phyloP scores from a whole-genome alignment of 305 asterid genomes.

The Fraxinus baroniana region DNA sequence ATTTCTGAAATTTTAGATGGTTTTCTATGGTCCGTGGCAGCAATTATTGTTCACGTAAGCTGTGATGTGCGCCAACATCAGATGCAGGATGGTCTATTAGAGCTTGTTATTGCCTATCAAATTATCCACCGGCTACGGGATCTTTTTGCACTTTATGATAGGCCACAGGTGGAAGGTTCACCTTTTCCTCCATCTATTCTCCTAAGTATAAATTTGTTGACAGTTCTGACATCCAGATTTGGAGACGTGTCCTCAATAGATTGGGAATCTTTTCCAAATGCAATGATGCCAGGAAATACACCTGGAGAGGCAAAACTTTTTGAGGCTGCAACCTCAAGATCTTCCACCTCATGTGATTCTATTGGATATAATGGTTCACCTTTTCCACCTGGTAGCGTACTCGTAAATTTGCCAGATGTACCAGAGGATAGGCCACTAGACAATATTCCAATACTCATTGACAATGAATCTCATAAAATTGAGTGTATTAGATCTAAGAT shows the following conservation, averaged over 20 bases:
- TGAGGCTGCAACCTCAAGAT: conserved; percentile 39
- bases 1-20: conserved; percentile 81
- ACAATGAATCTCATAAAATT: conserved; percentile 36
- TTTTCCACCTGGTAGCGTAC: conserved; percentile 22
- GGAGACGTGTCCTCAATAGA: conserved; percentile 62
- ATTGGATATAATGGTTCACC: conserved; percentile 23
- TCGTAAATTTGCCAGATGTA: conserved; percentile 41
- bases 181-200: conserved; percentile 98
- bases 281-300: conserved; percentile 30
- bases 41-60: conserved; percentile 70
- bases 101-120: conserved; percentile 89
- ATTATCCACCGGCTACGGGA: conserved; percentile 90
- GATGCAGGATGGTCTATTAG: conserved; percentile 89
- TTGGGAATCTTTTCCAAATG: conserved; percentile 63
- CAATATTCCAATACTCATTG: conserved; percentile 17
- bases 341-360: conserved; percentile 27
- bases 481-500: conserved; percentile 30
- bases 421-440: conserved; percentile 52
- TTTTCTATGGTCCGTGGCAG: conserved; percentile 76
- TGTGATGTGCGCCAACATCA: conserved; percentile 62
- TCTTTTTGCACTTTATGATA: conserved; percentile 95
- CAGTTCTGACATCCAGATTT: conserved; percentile 77
- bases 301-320: conserved; percentile 26
- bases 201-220: conserved; percentile 72
- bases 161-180: conserved; percentile 95